Base-by-base conservation (phyloP, 768 basidiomycete genomes). In the Terana coerulea region DNA sequence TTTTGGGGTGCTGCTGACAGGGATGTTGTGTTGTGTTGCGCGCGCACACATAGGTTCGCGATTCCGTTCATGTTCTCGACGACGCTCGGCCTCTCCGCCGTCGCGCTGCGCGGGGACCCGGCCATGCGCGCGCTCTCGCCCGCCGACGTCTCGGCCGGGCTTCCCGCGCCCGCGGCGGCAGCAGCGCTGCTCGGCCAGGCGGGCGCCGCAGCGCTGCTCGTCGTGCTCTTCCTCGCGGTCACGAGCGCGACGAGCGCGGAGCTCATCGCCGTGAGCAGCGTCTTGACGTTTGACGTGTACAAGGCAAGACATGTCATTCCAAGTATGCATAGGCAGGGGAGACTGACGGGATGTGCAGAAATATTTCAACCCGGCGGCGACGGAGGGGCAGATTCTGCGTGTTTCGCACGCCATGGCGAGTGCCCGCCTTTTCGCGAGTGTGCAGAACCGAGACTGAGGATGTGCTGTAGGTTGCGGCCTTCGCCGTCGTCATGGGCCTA, bases 31-130 rank as follows among this genome's bases (percentile, higher is more conserved):
- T n/a, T n/a, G n/a, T n/a, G n/a, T n/a, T n/a, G n/a, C 29, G 28
- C 17, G 37, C n/a, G n/a, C n/a, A n/a, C n/a, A 26, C 42, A 41
- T 15, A 83, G 81, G 81, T 92, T 95, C 62, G 81, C 88, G 1
- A 91, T 94, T 53, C 91, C 91, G 0, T 91, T 94, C 65, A 78
- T 80, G 6, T 82, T 98, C 59, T 86, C 94, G 1, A 94, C 90
- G 0, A 89, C 88, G 1, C 79, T 97, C 34, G 95, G 95, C 8
- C 76, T 98, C 1, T 79, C 91, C 12, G 93, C 91, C 3, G 88
- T 92, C 5, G 95, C 94, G 0, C 77, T 98, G 14, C 74, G 82
- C 74, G 35, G 74, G 61, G 72, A 84, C 61, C 73, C 80, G 3
- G 71, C 70, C 49, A 81, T 84, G 79, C 69, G 70, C 42, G 47